These are phyloP conservation scores for Teratosphaeria epicoccoides DNA, from an alignment of 2,329 filamentous ascomycete genomes.

Conservation along the genomic window DNA sequence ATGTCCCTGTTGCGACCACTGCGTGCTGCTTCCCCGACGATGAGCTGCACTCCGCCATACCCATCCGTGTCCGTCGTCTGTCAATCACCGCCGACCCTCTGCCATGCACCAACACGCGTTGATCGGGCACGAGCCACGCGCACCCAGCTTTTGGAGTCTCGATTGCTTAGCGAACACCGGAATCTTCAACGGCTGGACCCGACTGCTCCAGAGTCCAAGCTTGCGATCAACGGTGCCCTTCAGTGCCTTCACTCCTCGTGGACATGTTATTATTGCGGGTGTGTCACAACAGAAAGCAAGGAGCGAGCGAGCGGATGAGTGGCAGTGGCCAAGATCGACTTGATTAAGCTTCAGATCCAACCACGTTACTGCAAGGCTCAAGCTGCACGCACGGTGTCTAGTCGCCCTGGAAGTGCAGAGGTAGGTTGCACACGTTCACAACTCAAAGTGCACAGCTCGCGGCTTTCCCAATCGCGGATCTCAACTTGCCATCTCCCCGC, in stretches of 20 bases:
- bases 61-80: constrained; percentile 2
- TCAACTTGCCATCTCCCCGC: not conserved
- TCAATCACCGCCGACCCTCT: not conserved
- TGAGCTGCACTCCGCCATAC: constrained; percentile 5
- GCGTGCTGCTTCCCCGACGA: not conserved
- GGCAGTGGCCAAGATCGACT: not conserved
- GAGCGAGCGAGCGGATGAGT: not conserved
- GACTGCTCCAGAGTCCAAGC: not conserved
- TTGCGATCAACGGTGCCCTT: not conserved
- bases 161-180: too few species aligned
- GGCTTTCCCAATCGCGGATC: not conserved
- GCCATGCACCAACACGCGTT: not conserved
- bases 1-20: not conserved
- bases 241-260: not conserved
- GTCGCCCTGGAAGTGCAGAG: too few species aligned
- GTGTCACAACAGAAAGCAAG: not conserved
- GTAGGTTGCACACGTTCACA: not conserved
- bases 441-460: not conserved
- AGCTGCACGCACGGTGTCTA: too few species aligned
- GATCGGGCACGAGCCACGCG: not conserved
- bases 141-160: not conserved
- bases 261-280: not conserved
- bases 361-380: not conserved
- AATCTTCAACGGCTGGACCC: not conserved
- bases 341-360: not conserved